Evolutionary conservation across 768 basidiomycete genomes (phyloP).

Genomic region (Podaxis sp.): DNA sequence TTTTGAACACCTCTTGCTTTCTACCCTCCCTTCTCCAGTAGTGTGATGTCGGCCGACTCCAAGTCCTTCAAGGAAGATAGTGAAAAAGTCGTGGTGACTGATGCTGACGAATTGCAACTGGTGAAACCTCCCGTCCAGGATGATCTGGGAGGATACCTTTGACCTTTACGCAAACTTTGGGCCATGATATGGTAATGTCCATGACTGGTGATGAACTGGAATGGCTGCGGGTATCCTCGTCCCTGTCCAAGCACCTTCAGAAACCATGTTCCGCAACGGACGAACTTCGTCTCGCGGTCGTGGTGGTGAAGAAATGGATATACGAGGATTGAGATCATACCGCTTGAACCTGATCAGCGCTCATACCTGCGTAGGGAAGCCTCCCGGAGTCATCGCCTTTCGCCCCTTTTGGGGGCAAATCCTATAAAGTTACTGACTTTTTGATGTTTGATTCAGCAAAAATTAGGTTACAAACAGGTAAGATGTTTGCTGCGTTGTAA

Average conservation of each 20-base stretch:
- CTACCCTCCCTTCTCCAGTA: neutral
- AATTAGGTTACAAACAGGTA: conserved; percentile 80
- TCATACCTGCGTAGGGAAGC: conserved; percentile 99
- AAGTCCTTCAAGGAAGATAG: conserved; percentile 19
- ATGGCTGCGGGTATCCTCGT: conserved; percentile 88
- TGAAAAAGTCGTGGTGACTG: conserved; percentile 23
- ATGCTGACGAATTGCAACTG: conserved; percentile 43
- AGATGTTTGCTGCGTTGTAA: conserved; percentile 13
- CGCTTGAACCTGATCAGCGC: conserved; percentile 97
- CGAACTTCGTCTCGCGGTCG: conserved; percentile 17
- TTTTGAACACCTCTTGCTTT: neutral
- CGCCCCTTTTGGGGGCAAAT: conserved; percentile 33
- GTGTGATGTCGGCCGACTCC: conserved; percentile 20
- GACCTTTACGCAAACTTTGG: conserved; percentile 23
- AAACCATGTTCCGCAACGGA: conserved; percentile 16
- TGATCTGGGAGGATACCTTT: conserved; percentile 21
- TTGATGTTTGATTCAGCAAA: conserved; percentile 43
- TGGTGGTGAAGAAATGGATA: conserved; percentile 24
- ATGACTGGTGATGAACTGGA: conserved; percentile 62
- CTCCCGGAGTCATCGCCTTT: conserved; percentile 58
- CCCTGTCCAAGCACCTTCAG: conserved; percentile 20
- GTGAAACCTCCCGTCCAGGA: conserved; percentile 29
- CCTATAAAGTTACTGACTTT: conserved; percentile 45
- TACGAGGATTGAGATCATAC: conserved; percentile 90
- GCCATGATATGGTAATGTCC: conserved; percentile 68